Evolutionary conservation across 73 alveolate genomes (phyloP).

Genomic region (Blepharisma stoltei): DNA sequence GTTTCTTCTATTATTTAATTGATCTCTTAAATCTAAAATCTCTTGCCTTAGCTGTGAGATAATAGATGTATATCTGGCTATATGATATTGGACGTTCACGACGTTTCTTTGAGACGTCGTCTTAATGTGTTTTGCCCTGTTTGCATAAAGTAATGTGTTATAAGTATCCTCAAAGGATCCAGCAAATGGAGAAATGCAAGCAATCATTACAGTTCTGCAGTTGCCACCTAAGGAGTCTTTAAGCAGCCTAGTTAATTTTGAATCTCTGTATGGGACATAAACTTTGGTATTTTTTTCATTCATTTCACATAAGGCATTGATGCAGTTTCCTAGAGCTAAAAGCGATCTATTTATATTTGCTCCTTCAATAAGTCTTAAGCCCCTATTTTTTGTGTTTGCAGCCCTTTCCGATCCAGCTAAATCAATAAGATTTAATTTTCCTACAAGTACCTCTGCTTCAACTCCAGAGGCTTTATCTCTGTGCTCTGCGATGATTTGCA

Average conservation of each 20-base stretch:
- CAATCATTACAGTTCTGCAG: constrained; percentile 99
- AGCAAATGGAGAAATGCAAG: constrained; percentile 91
- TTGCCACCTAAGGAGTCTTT: constrained; percentile 98
- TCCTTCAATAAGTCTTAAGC: constrained; percentile 96
- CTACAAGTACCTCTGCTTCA: constrained; percentile 68
- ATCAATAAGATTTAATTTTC: constrained; percentile 95
- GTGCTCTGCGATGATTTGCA: constrained; percentile 76
- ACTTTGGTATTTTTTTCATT: constrained; percentile 62
- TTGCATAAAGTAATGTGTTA: constrained; percentile 99
- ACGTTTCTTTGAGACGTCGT: constrained; percentile 91
- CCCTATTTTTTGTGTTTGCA: constrained; percentile 95
- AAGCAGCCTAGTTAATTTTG: constrained; percentile 96
- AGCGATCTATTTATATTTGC: constrained; percentile 93
- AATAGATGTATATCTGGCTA: constrained; percentile 88
- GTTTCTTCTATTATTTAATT: constrained; percentile 32
- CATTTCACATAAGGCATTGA: constrained; percentile 94
- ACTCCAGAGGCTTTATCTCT: constrained; percentile 81
- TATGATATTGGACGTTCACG: constrained; percentile 94
- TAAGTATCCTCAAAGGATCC: constrained; percentile 92
- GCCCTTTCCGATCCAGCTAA: constrained; percentile 99
- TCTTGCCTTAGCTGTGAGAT: constrained; percentile 70
- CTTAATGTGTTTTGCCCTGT: constrained; percentile 99
- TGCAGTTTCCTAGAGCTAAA: constrained; percentile 97
- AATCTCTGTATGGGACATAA: constrained; percentile 98
- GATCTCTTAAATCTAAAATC: constrained; percentile 50